These are phyloP conservation scores for Neodidymelliopsis sp. DNA, from an alignment of 2,329 filamentous ascomycete genomes.

Conservation along the genomic window DNA sequence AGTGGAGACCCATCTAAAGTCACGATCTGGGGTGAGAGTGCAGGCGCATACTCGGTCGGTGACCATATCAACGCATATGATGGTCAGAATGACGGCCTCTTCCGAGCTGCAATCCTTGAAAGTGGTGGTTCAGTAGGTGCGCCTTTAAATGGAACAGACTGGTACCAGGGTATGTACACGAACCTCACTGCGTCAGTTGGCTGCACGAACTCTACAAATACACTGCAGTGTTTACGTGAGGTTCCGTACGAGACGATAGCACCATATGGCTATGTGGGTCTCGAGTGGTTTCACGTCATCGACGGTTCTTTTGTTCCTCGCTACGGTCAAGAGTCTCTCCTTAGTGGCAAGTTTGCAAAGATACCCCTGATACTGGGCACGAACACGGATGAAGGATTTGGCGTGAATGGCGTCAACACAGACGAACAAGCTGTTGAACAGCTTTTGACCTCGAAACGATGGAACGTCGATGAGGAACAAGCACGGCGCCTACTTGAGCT, in stretches of 20 bases:
- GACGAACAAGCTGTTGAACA: constrained; percentile 46
- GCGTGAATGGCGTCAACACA: constrained; percentile 59
- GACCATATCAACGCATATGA: constrained; percentile 50
- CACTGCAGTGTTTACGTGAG: constrained; percentile 37
- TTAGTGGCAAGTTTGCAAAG: constrained; percentile 64
- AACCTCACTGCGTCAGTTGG: constrained; percentile 38
- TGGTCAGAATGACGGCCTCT: constrained; percentile 48
- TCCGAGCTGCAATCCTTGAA: constrained; percentile 53
- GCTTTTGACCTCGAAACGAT: constrained; percentile 44
- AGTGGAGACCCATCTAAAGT: constrained; percentile 66
- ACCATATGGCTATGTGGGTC: constrained; percentile 36
- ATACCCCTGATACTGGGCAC: constrained; percentile 69
- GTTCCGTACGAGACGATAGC: constrained; percentile 38
- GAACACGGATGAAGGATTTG: constrained; percentile 71
- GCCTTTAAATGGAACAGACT: constrained; percentile 41
- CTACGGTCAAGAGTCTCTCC: constrained; percentile 44
- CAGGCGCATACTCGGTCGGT: constrained; percentile 65
- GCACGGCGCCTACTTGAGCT: constrained; percentile 32
- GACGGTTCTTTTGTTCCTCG: constrained; percentile 37
- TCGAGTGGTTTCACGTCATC: constrained; percentile 43
- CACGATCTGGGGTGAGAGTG: constrained; percentile 67
- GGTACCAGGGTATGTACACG: constrained; percentile 43
- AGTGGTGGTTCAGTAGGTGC: constrained; percentile 45
- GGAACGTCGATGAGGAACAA: constrained; percentile 32
- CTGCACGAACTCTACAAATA: constrained; percentile 30